Evolutionary conservation across 108 stramenopile species (phyloP), one percentile per base, ranked within the genome.

Genomic region (Aurantiochytrium sp.): DNA sequence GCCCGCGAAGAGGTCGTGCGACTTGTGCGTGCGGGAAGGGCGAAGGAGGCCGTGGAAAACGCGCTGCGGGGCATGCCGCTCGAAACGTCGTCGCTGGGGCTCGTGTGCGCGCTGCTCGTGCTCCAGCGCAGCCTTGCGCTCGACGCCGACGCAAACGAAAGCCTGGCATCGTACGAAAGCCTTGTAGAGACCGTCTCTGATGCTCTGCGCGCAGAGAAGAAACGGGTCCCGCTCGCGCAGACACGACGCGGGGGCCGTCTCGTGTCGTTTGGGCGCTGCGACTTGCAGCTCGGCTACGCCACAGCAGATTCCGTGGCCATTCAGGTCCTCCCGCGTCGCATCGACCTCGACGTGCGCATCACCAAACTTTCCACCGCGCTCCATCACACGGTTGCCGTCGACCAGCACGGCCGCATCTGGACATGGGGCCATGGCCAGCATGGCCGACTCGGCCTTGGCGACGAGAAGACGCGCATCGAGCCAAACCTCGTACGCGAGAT

Each of bases 371-470:
- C 64, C 42, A 69, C 64, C 21, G 25, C 64, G 16, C 6, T 12
- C 14, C 76, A 83, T 3, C 76, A 83, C 76, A 83, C 49, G 45
- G 51, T 83, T 12, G 76, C 76, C 45, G 23, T 83, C 12, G 76
- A 83, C 51, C 6, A 43, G 23, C 6, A 6, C 12, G 76, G 76
- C 12, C 49, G 49, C 4, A 6, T 83, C 12, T 83, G 76, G 76
- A 83, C 76, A 0, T 83, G 76, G 76, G 76, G 76, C 76, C 76
- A 83, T 1, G 76, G 76, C 76, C 76, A 53, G 45, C 49, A 53
- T 45, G 76, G 76, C 4, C 45, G 76, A 18, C 76, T 83, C 28
- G 76, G 76, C 12, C 51, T 83, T 18, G 76, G 76, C 76, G 76
- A 83, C 51, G 76, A 83, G 3, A 83, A 23, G 28, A 83, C 76